Evolutionary conservation across 495 filamentous ascomycete species (phyloP).

Genomic region (Massariosphaeria phaeospora): DNA sequence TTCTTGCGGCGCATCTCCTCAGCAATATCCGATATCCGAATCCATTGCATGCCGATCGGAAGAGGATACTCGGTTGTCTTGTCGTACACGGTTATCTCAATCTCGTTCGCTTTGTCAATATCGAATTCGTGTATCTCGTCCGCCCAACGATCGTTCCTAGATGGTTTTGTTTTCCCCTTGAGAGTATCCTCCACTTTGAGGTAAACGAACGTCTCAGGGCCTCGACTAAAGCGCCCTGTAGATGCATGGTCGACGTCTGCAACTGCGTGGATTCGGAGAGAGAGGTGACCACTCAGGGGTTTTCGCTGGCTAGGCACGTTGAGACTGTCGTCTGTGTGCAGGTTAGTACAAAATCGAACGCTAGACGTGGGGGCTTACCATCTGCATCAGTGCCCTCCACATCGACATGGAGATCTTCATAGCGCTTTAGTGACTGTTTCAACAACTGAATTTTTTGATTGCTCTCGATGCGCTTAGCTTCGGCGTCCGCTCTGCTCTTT

Average conservation of each 20-base stretch:
- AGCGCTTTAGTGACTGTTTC: conserved; percentile 91
- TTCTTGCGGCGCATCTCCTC: conserved; percentile 97
- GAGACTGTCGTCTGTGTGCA: conserved; percentile 79
- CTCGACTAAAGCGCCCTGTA: conserved; percentile 76
- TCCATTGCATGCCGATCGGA: conserved; percentile 92
- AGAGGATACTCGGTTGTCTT: conserved; percentile 83
- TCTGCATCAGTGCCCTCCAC: conserved; percentile 83
- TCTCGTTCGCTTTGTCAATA: conserved; percentile 97
- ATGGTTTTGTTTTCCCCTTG: conserved; percentile 80
- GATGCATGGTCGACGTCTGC: conserved; percentile 93
- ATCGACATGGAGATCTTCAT: conserved; percentile 95
- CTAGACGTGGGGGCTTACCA: conserved; percentile 50
- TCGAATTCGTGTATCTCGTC: conserved; percentile 85
- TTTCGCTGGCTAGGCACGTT: conserved; percentile 92
- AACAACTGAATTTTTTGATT: conserved; percentile 96
- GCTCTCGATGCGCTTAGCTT: conserved; percentile 83
- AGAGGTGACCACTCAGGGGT: conserved; percentile 82
- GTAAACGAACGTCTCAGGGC: conserved; percentile 90
- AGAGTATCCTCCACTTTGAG: conserved; percentile 94
- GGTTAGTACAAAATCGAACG: background rate
- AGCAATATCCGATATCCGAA: conserved; percentile 92
- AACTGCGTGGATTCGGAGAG: conserved; percentile 78
- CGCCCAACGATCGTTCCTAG: conserved; percentile 83
- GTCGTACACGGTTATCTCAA: conserved; percentile 96
- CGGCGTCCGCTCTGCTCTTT: conserved; percentile 89